Conservation (phyloP, 176 grass and related monocot species). For the Stipa capillata region DNA sequence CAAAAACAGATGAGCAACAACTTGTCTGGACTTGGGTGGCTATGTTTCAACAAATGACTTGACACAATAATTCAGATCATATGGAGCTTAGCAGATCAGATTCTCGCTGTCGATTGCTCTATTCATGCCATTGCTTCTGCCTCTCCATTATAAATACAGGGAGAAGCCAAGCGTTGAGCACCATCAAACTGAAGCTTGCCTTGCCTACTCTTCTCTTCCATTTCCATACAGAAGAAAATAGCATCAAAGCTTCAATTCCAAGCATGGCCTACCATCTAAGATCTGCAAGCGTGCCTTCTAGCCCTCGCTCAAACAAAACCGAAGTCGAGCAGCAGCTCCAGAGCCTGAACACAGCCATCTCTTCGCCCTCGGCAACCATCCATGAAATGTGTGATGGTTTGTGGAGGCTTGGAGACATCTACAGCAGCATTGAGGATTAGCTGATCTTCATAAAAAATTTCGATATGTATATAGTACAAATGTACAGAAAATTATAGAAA, state of each 20-base stretch:
- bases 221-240: neutral
- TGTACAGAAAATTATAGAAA: neutral
- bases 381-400: conserved; percentile 10
- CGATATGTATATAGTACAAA: conserved; percentile 22
- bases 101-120: conserved; percentile 16
- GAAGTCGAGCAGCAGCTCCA: conserved; percentile 24
- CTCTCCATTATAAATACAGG: neutral
- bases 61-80: neutral
- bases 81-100: neutral
- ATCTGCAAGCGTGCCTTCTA: conserved; percentile 39
- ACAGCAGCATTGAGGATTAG: conserved; percentile 18
- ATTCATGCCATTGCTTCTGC: neutral
- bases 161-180: neutral
- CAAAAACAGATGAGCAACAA: neutral
- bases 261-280: conserved; percentile 45
- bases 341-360: conserved; percentile 9
- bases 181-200: neutral
- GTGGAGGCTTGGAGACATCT: conserved; percentile 24
- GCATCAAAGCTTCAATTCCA: neutral
- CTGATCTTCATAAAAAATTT: conserved; percentile 18
- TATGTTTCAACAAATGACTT: conserved; percentile 6
- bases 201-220: neutral
- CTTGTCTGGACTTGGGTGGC: neutral
- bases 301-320: conserved; percentile 2
- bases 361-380: conserved; percentile 9